Evolutionary conservation across 2,329 filamentous ascomycete species (phyloP).

Genomic region (Sporothrix inflata): DNA sequence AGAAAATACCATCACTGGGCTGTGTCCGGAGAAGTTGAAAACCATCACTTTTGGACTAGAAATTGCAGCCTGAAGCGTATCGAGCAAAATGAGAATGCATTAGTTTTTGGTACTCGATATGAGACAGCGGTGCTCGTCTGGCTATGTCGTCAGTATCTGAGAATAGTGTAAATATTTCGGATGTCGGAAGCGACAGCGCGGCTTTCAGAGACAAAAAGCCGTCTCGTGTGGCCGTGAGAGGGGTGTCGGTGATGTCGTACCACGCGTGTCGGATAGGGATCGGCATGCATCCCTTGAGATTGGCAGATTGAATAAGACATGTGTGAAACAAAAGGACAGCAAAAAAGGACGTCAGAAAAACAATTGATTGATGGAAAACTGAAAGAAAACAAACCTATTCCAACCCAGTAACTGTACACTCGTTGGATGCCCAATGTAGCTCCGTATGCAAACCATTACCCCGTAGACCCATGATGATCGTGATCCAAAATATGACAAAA

Average conservation of each 20-base stretch:
- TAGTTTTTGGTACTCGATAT: neutral
- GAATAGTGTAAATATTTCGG: neutral
- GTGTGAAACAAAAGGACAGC: neutral
- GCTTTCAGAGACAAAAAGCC: neutral
- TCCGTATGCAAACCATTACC: slow-evolving; percentile 19
- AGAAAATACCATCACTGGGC: too few relatives aligned
- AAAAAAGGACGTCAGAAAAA: neutral
- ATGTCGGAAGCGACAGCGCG: neutral
- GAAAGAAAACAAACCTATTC: slow-evolving; percentile 5
- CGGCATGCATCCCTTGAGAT: slow-evolving; percentile 16
- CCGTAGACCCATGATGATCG: slow-evolving; percentile 17
- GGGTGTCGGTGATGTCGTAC: neutral
- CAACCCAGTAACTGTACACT: slow-evolving; percentile 12
- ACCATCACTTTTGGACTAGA: neutral
- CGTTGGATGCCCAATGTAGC: slow-evolving; percentile 19
- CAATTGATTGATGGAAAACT: neutral
- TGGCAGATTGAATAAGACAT: slow-evolving; percentile 3
- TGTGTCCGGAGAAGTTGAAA: neutral
- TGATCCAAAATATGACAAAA: slow-evolving; percentile 14
- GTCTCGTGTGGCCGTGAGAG: slow-evolving; percentile 4
- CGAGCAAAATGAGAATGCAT: neutral
- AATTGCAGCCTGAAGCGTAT: neutral
- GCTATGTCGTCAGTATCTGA: neutral
- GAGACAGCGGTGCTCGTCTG: neutral
- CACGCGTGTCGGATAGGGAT: slow-evolving; percentile 11